Conservation (phyloP, 2,329 filamentous ascomycete species). For the Alternaria dauci region DNA sequence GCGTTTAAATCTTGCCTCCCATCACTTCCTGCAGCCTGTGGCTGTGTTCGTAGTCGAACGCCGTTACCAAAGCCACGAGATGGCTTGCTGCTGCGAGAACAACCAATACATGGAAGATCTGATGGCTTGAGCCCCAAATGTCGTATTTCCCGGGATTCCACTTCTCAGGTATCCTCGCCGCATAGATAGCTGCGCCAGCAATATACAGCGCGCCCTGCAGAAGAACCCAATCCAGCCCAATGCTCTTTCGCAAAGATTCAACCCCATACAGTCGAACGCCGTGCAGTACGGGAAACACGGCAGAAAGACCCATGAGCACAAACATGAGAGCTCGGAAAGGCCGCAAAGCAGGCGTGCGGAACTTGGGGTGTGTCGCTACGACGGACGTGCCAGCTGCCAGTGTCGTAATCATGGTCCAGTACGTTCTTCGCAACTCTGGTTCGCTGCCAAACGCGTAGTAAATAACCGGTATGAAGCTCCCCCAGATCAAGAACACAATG, state of each 20-base stretch:
- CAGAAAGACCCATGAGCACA: slow-evolving; percentile 83
- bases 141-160: slow-evolving; percentile 81
- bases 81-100: slow-evolving; percentile 83
- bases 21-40: slow-evolving; percentile 21
- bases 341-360: slow-evolving; percentile 83
- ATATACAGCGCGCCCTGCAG: slow-evolving; percentile 86
- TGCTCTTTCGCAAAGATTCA: slow-evolving; percentile 70
- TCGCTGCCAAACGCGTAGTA: slow-evolving; percentile 68
- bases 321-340: slow-evolving; percentile 91
- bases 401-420: slow-evolving; percentile 79
- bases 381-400: slow-evolving; percentile 79
- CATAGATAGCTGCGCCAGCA: slow-evolving; percentile 84
- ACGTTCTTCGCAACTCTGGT: slow-evolving; percentile 70
- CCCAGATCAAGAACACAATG: slow-evolving; percentile 90
- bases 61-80: slow-evolving; percentile 79
- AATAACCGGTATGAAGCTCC: slow-evolving; percentile 86
- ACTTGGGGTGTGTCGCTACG: slow-evolving; percentile 81
- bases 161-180: slow-evolving; percentile 84
- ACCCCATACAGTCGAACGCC: slow-evolving; percentile 74
- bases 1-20: slow-evolving; percentile 1
- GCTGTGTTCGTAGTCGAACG: slow-evolving; percentile 85
- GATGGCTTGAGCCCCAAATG: slow-evolving; percentile 91
- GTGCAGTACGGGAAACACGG: slow-evolving; percentile 83
- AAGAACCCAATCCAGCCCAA: slow-evolving; percentile 82
- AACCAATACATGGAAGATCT: slow-evolving; percentile 93